Conservation (phyloP, 495 filamentous ascomycete species). For the Jackrogersella minutella region DNA sequence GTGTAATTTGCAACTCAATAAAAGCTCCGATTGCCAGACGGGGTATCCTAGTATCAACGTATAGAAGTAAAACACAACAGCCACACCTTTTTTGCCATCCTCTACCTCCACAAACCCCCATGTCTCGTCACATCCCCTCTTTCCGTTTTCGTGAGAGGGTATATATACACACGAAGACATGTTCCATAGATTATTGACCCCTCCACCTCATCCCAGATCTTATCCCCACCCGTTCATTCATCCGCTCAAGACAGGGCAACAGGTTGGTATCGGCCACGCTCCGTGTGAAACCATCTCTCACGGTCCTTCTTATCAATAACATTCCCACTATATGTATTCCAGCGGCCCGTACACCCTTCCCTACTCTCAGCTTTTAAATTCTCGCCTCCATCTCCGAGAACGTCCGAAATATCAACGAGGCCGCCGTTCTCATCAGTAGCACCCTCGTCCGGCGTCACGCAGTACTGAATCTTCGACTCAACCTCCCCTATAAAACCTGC, state of each 20-base stretch:
- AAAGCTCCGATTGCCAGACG: slow-evolving; percentile 9
- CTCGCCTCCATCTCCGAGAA: slow-evolving; percentile 57
- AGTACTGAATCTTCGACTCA: slow-evolving; percentile 65
- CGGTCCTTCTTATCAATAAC: slow-evolving; percentile 56
- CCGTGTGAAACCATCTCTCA: slow-evolving; percentile 60
- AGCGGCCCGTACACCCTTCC: slow-evolving; percentile 62
- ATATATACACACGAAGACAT: slow-evolving; percentile 32
- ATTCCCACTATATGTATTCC: slow-evolving; percentile 56
- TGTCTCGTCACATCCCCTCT: slow-evolving; percentile 16
- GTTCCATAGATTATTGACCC: slow-evolving; percentile 3
- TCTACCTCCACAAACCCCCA: background rate
- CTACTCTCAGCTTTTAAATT: slow-evolving; percentile 43
- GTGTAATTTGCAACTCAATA: background rate
- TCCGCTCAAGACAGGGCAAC: slow-evolving; percentile 44
- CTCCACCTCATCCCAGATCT: background rate
- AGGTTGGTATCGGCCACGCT: slow-evolving; percentile 55
- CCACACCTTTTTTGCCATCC: background rate
- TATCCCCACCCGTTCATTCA: background rate
- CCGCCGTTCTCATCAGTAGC: slow-evolving; percentile 64
- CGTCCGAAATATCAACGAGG: slow-evolving; percentile 61
- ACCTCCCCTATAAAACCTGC: slow-evolving; percentile 66
- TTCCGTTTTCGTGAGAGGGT: slow-evolving; percentile 9
- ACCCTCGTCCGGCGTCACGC: slow-evolving; percentile 63
- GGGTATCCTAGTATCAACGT: slow-evolving; percentile 31
- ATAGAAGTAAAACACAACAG: slow-evolving; percentile 24